Evolutionary conservation across 2,329 filamentous ascomycete species (phyloP).

Genomic region (Cryphonectria carpinicola): DNA sequence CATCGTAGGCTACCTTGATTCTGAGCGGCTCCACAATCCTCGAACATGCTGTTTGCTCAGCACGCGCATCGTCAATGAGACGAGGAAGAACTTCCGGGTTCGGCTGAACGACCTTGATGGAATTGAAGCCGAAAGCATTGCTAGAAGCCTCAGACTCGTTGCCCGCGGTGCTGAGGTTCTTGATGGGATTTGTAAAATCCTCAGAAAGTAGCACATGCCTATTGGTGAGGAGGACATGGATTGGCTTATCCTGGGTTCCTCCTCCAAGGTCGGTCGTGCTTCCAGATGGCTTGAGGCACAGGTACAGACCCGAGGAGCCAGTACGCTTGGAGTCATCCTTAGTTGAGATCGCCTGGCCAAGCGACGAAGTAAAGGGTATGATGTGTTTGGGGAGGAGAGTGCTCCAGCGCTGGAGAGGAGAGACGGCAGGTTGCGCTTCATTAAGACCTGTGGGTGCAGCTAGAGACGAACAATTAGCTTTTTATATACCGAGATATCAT

Average conservation of each 20-base stretch:
- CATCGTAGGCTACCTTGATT: background rate
- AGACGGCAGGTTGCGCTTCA: background rate
- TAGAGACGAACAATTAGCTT: background rate
- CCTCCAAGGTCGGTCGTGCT: background rate
- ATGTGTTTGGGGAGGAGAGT: background rate
- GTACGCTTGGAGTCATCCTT: background rate
- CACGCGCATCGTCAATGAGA: background rate
- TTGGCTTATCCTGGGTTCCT: background rate
- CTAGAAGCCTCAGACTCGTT: background rate
- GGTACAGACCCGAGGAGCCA: background rate
- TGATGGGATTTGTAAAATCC: background rate
- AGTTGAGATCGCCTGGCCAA: background rate
- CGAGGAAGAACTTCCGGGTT: background rate
- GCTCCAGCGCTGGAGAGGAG: background rate
- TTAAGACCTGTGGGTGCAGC: background rate
- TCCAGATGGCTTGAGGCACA: background rate
- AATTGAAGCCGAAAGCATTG: background rate
- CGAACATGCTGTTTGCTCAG: background rate
- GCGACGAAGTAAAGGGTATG: background rate
- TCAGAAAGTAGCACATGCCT: background rate
- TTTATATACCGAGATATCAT: background rate
- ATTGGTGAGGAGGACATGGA: background rate
- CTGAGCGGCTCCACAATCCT: background rate
- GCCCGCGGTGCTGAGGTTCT: background rate
- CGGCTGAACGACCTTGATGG: background rate